Evolutionary conservation across 805 yeast genomes (phyloP).

Genomic region (Lachancea waltii): DNA sequence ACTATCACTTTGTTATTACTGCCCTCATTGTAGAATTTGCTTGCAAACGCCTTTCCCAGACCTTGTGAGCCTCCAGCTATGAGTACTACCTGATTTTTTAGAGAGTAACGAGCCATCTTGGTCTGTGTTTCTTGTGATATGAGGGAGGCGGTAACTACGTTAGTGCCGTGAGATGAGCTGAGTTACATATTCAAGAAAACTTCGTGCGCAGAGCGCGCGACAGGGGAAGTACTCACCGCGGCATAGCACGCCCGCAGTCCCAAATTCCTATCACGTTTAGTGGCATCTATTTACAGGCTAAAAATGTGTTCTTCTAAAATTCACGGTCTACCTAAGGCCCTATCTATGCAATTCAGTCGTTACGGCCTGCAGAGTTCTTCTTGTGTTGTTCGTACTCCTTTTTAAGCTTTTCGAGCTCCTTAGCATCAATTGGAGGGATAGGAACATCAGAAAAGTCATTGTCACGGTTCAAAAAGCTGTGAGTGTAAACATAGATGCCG

Average conservation of each 20-base stretch:
- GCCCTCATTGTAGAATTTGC: slow-evolving; percentile 36
- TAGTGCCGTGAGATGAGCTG: not conserved
- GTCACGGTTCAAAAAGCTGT: slow-evolving; percentile 60
- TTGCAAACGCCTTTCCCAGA: slow-evolving; percentile 74
- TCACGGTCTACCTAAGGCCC: not conserved
- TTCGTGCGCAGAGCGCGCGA: not conserved
- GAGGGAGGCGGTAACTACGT: not conserved
- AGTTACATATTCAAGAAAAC: not conserved
- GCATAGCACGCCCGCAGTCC: not conserved
- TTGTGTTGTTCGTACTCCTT: slow-evolving; percentile 56
- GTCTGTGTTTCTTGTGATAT: not conserved
- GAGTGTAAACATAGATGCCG: slow-evolving; percentile 61
- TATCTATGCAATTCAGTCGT: not conserved
- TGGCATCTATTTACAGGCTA: slow-evolving; percentile 4
- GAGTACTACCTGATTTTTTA: slow-evolving; percentile 51
- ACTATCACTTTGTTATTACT: slow-evolving; percentile 43
- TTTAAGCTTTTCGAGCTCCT: slow-evolving; percentile 64
- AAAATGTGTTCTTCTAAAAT: not conserved
- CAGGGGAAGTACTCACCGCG: not conserved
- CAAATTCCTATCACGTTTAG: not conserved
- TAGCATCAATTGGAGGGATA: slow-evolving; percentile 83
- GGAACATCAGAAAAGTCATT: slow-evolving; percentile 84
- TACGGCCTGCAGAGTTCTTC: slow-evolving; percentile 2
- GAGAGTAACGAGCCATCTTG: slow-evolving; percentile 18
- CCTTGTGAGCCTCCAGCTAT: slow-evolving; percentile 97